Evolutionary conservation across 371 early-diverging fungal species (phyloP), one percentile per base, ranked within the genome.

Genomic region (Mucor saturninus): DNA sequence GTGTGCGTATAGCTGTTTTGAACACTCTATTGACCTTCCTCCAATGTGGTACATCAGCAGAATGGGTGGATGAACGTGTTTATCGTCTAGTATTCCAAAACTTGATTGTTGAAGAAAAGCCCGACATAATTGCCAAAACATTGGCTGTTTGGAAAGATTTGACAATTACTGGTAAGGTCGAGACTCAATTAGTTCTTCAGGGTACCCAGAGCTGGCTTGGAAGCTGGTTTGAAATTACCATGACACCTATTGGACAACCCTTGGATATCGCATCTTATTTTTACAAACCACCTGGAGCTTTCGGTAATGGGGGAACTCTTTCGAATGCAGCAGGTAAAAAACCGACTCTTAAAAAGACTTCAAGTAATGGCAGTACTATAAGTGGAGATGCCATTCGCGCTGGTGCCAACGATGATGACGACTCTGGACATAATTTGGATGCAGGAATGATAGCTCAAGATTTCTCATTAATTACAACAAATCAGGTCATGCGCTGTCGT

Each of bases 401-500:
- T 28, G 61, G 9, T 10, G 54, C n/a, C 2, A 39, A 46, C 3
- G 39, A 39, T 7, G 52, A 67, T 40, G 79, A 73, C 8, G 48
- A 46, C 21, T 21, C 65, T 2, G 73, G 80, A 5, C 89, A 90
- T 66, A 91, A 91, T 60, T 83, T 95, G 46, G 98, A 98, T 68
- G 79, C 87, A 21, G 95, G 94, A 13, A 96, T 98, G 95, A 80
- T 94, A 32, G 82, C 85, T 55, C 96, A 97, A 68, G 98, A 98
- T 63, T 75, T 97, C 52, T 90, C 93, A 0, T 76, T 98, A 45
- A 86, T 97, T 7, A 75, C 88, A 0, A 76, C 78, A 14, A 91
- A 89, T 9, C 86, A 88, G 39, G 87, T 98, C 32, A 75, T 95
- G 65, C 89, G 91, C 9, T 93, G 95, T 28, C 89, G 97, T 38